A percentile compares a stretch with the other conserved stretches of the same genome.
Evolutionary conservation across 306 rosid species (phyloP).

Genomic region (Dryas drummondii): DNA sequence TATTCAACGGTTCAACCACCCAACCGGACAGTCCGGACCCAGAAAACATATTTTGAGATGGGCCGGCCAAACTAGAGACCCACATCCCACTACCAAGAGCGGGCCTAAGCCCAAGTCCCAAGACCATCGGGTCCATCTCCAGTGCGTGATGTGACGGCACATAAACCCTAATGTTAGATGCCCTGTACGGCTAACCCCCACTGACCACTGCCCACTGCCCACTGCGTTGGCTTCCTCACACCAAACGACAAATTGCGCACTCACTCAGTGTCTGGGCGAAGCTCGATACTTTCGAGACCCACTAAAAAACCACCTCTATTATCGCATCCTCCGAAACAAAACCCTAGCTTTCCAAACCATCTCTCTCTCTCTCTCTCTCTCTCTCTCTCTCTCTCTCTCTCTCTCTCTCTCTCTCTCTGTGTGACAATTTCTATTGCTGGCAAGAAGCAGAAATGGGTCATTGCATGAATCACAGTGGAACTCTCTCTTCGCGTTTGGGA

Average conservation of each 20-base stretch:
- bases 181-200: neutral
- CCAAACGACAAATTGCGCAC: neutral
- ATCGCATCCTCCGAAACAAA: neutral
- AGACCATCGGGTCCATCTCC: neutral
- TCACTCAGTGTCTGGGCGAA: neutral
- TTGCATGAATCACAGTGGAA: constrained; percentile 35
- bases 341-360: neutral
- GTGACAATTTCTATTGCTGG: neutral
- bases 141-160: neutral
- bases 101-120: neutral
- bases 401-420: neutral
- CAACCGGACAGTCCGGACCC: no score
- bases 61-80: no score
- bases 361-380: neutral
- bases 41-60: no score
- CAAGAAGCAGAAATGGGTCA: constrained; percentile 22
- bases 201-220: neutral
- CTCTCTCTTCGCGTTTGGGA: constrained; percentile 22
- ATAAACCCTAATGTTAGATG: neutral
- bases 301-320: neutral
- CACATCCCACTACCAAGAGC: no score
- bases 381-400: neutral
- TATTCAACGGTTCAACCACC: no score
- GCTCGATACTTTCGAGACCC: neutral
- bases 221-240: neutral